Conservation (phyloP, 2,329 filamentous ascomycete genomes). For the Xylariales sp. region DNA sequence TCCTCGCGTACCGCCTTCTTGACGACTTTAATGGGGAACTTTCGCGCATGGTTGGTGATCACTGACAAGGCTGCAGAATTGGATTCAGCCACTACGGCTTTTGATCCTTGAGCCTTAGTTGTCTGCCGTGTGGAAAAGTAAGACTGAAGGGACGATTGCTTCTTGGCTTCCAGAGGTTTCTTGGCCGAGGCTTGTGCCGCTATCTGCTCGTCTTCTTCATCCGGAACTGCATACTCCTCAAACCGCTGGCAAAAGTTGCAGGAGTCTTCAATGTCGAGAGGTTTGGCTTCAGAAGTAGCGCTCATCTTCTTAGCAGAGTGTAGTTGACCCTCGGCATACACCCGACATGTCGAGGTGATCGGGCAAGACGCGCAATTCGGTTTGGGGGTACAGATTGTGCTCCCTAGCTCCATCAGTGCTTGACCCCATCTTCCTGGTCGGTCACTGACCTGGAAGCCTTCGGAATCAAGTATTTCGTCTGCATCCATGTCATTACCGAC, state of each 20-base stretch:
- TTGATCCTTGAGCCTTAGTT: neutral
- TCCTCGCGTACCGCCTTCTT: slow-evolving; percentile 51
- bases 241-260: slow-evolving; percentile 46
- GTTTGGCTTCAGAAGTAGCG: slow-evolving; percentile 7
- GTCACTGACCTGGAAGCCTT: slow-evolving; percentile 31
- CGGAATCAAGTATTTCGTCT: slow-evolving; percentile 5
- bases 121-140: slow-evolving; percentile 19
- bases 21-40: slow-evolving; percentile 45
- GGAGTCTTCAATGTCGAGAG: slow-evolving; percentile 46
- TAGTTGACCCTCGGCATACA: slow-evolving; percentile 41
- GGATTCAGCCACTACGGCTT: slow-evolving; percentile 8
- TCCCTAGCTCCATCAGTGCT: slow-evolving; percentile 62
- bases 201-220: slow-evolving; percentile 13
- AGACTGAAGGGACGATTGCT: slow-evolving; percentile 20
- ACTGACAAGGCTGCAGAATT: slow-evolving; percentile 23
- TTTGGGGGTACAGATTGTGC: slow-evolving; percentile 56
- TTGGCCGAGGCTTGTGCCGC: slow-evolving; percentile 9
- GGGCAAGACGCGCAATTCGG: slow-evolving; percentile 52
- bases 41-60: slow-evolving; percentile 40
- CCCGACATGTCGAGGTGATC: slow-evolving; percentile 45
- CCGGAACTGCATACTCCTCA: slow-evolving; percentile 24
- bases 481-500: slow-evolving; percentile 35
- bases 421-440: slow-evolving; percentile 59
- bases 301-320: slow-evolving; percentile 19
- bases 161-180: slow-evolving; percentile 9